Evolutionary conservation across 805 yeast genomes (phyloP), one percentile per base, ranked within the genome.

Genomic region (Ogataea pignaliae): DNA sequence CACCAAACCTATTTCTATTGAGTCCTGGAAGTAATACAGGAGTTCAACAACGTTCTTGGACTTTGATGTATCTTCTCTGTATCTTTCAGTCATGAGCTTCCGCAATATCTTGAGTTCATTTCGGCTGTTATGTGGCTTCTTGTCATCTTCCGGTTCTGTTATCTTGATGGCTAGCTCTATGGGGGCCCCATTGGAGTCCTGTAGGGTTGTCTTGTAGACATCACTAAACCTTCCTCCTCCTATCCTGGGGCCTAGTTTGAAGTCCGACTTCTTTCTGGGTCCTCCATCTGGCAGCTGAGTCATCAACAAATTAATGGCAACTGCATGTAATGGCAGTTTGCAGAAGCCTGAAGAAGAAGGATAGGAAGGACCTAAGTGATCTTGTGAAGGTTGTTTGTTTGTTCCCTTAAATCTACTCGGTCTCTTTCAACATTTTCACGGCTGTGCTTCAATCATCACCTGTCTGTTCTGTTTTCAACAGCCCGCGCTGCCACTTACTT

Each of bases 61-160:
- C 4, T 4, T 4, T 5, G 26, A 5, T 10, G 33, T 10, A 3
- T 38, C 37, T 2, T 33, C 34, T 13, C 41, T 42, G 10, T 34
- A 9, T 12, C 34, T 26, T 3, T 26, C 38, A 18, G 53, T 43
- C 15, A 8, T 7, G 34, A 61, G 32, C 31, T 47, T 42, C 21
- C 51, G 35, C 34, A 80, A 54, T 3, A 77, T 54, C 21, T 57
- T 59, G 31, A 75, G 50, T 54, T 79, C 85, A 36, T 65, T 68
- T 17, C 64, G 43, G n/a, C 76, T 67, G 46, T 65, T 65, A 51
- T 79, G 85, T 2, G 85, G 85, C 2, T 79, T 73, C 15, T 62
- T 58, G 43, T 75, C 78, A 34, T 72, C 77, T 36, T 72, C 79
- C 3, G 73, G 73, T 14, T 72, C 71, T 1, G 73, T 67, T 15